Evolutionary conservation across 371 early-diverging fungal genomes (phyloP).

Genomic region (Mucor plumbeus): DNA sequence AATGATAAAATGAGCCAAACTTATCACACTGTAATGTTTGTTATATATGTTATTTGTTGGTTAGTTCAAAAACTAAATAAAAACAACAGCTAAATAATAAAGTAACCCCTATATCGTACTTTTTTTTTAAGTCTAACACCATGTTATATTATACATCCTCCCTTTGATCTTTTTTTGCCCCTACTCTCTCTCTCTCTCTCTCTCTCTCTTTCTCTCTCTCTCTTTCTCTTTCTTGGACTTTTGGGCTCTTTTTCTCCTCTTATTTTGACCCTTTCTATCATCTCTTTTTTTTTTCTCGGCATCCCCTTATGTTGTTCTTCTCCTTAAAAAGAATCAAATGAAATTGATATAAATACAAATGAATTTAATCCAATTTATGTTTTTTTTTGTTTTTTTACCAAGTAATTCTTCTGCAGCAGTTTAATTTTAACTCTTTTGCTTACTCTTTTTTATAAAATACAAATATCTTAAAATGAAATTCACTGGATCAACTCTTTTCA

Average conservation of each 20-base stretch:
- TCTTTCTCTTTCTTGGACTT: neutral
- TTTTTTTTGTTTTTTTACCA: conserved; percentile 1
- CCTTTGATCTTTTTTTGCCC: neutral
- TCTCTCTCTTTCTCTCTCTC: conserved; percentile 8
- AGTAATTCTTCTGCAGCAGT: conserved; percentile 6
- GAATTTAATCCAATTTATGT: neutral
- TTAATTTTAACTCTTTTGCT: neutral
- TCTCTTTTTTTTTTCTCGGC: neutral
- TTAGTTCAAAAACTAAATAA: neutral
- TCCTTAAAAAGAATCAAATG: conserved; percentile 4
- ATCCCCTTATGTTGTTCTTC: conserved; percentile 15
- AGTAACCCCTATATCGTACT: conserved; percentile 1
- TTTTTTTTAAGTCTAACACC: conserved; percentile 5
- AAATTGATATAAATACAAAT: neutral
- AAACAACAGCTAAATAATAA: conserved; percentile 1
- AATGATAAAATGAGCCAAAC: neutral
- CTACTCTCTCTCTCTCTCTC: neutral
- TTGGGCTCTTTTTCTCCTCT: neutral
- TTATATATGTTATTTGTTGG: neutral
- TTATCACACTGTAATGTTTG: neutral
- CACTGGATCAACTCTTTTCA: conserved; percentile 18
- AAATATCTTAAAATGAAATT: conserved; percentile 28
- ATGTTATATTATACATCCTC: conserved; percentile 2
- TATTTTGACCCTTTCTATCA: conserved; percentile 16
- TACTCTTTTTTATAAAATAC: neutral